These are phyloP conservation scores for Boletus mariae DNA, from an alignment of 1,284 basidiomycete species.

Conservation along the genomic window DNA sequence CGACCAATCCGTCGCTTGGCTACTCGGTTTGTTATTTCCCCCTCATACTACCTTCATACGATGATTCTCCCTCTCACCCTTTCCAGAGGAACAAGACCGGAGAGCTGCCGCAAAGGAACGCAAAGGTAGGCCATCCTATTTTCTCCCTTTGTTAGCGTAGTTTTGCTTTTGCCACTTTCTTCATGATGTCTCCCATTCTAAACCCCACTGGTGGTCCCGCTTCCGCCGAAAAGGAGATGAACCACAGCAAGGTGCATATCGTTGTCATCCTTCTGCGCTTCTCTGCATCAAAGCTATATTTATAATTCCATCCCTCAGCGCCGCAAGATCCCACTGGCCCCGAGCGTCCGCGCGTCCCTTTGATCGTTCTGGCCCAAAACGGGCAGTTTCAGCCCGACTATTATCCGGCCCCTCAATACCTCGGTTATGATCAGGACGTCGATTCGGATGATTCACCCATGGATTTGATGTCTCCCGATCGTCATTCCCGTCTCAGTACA, in stretches of 20 bases:
- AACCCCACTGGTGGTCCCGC: conserved; percentile 34
- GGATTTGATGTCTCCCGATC: conserved; percentile 26
- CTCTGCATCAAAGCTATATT: conserved; percentile 7
- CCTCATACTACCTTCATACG: background rate
- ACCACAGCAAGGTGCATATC: conserved; percentile 37
- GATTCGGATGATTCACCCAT: conserved; percentile 15
- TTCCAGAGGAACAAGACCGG: conserved; percentile 58
- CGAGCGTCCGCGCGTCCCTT: conserved; percentile 46
- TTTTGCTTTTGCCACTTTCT: conserved; percentile 33
- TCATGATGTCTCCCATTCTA: conserved; percentile 31
- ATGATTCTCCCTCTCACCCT: background rate
- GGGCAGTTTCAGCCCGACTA: conserved; percentile 36
- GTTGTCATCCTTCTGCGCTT: conserved; percentile 5
- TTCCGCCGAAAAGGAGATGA: conserved; percentile 32
- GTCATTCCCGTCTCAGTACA: conserved; percentile 45
- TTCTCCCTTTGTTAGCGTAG: conserved; percentile 28
- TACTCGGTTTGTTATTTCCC: conserved; percentile 52
- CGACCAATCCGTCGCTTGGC: conserved; percentile 71
- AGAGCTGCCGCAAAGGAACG: conserved; percentile 58
- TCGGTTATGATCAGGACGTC: conserved; percentile 19
- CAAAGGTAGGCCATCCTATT: conserved; percentile 68
- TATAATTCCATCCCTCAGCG: conserved; percentile 11
- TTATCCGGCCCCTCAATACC: conserved; percentile 23
- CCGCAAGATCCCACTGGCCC: conserved; percentile 6
- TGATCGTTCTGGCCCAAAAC: conserved; percentile 55